phyloP scores from a whole-genome alignment of 306 rosid species.

The Casuarina glauca region DNA sequence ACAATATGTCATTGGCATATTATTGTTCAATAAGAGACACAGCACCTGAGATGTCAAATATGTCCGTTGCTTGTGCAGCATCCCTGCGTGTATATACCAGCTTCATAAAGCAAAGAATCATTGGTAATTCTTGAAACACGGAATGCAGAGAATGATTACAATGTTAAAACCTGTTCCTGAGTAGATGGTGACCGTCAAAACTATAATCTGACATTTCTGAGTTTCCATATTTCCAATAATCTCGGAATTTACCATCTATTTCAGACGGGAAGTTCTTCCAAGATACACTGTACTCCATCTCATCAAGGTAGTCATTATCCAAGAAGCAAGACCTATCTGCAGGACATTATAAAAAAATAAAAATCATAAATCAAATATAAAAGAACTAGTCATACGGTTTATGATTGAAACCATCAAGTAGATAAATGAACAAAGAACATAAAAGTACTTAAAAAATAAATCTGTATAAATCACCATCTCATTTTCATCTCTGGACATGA shows the following conservation, averaged over 20 bases:
- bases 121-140: constrained; percentile 20
- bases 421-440: not conserved
- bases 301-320: constrained; percentile 44
- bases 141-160: not conserved
- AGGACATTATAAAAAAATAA: constrained; percentile 20
- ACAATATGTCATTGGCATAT: constrained; percentile 8
- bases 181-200: constrained; percentile 49
- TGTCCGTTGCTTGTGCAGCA: constrained; percentile 44
- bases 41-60: constrained; percentile 57
- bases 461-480: not conserved
- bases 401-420: not conserved
- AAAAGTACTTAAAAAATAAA: not conserved
- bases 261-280: constrained; percentile 47
- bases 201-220: constrained; percentile 32
- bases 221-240: constrained; percentile 34
- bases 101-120: constrained; percentile 23
- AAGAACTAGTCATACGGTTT: not conserved
- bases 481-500: not conserved
- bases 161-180: constrained; percentile 44
- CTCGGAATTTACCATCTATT: constrained; percentile 39
- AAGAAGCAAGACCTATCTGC: constrained; percentile 49
- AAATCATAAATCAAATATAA: constrained; percentile 1
- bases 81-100: constrained; percentile 48
- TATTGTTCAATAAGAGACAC: constrained; percentile 25
- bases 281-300: constrained; percentile 44